Evolutionary conservation across 352 stramenopile species (phyloP).

Genomic region (Globisporangium canariense): DNA sequence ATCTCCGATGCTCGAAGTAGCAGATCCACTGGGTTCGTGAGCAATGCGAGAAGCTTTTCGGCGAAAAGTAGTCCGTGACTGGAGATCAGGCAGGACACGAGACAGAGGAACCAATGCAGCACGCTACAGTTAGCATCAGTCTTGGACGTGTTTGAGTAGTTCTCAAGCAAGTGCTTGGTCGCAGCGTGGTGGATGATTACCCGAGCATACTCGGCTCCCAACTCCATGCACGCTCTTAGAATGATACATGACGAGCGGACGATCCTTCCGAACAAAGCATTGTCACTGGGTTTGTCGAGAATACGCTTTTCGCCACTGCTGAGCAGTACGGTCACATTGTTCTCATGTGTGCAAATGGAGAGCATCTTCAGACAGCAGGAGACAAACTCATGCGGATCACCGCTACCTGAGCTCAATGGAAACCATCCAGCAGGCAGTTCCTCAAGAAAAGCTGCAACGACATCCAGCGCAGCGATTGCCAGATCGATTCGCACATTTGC

Average conservation of each 20-base stretch:
- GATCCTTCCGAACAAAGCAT: constrained; percentile 8
- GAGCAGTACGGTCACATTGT: background rate
- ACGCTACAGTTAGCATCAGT: background rate
- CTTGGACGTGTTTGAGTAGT: background rate
- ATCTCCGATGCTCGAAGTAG: background rate
- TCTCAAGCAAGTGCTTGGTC: constrained; percentile 16
- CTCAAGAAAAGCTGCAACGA: background rate
- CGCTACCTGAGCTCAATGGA: background rate
- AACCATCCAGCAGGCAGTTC: constrained; percentile 3
- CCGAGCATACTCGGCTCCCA: constrained; percentile 21
- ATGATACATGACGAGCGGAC: constrained; percentile 22
- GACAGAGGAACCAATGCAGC: constrained; percentile 20
- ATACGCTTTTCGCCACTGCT: background rate
- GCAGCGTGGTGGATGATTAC: constrained; percentile 21
- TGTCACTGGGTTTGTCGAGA: background rate
- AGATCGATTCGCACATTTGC: background rate
- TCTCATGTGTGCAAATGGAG: background rate
- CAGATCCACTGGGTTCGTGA: constrained; percentile 10
- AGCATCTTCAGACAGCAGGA: constrained; percentile 6
- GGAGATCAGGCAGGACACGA: constrained; percentile 17
- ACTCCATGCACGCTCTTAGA: constrained; percentile 19
- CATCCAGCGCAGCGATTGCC: background rate
- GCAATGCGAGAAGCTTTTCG: constrained; percentile 19
- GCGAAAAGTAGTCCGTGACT: constrained; percentile 23
- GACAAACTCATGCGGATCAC: background rate